These are phyloP conservation scores for Penicillium robsamsonii DNA, from an alignment of 495 filamentous ascomycete genomes.

Conservation along the genomic window DNA sequence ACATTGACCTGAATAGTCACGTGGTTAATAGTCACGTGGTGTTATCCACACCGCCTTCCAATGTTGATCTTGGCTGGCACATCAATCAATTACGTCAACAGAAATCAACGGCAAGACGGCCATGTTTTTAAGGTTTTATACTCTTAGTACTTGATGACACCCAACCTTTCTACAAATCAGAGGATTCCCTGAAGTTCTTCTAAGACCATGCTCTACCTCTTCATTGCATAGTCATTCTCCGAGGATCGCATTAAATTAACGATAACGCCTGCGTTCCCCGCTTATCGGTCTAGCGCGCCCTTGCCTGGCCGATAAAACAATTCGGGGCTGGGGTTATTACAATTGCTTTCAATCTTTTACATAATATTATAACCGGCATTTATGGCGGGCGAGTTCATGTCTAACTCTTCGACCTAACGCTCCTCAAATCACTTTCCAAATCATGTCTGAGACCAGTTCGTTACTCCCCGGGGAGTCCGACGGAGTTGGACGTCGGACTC, in stretches of 20 bases:
- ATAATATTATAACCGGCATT: neutral
- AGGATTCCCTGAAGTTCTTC: neutral
- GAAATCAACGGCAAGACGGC: neutral
- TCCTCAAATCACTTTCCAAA: neutral
- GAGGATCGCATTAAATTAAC: conserved; percentile 1
- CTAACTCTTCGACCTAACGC: neutral
- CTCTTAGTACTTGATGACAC: neutral
- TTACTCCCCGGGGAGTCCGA: conserved; percentile 24
- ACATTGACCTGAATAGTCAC: conserved; percentile 28
- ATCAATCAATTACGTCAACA: neutral
- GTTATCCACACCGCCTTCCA: conserved; percentile 22
- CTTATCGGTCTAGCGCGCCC: conserved; percentile 22
- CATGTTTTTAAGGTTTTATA: neutral
- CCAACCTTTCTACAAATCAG: neutral
- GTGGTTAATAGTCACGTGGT: conserved; percentile 28
- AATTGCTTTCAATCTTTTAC: neutral
- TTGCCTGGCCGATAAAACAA: conserved; percentile 16
- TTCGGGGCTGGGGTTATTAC: neutral
- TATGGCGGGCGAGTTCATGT: neutral
- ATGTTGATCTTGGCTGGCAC: neutral
- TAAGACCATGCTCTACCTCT: neutral
- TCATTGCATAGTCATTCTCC: neutral
- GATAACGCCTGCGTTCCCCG: conserved; percentile 8
- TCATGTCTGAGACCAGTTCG: conserved; percentile 33
- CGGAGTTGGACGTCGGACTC: conserved; percentile 27